Evolutionary conservation across 2,329 filamentous ascomycete genomes (phyloP), one percentile per base, ranked within the genome.

Genomic region (Tolypocladium paradoxum): DNA sequence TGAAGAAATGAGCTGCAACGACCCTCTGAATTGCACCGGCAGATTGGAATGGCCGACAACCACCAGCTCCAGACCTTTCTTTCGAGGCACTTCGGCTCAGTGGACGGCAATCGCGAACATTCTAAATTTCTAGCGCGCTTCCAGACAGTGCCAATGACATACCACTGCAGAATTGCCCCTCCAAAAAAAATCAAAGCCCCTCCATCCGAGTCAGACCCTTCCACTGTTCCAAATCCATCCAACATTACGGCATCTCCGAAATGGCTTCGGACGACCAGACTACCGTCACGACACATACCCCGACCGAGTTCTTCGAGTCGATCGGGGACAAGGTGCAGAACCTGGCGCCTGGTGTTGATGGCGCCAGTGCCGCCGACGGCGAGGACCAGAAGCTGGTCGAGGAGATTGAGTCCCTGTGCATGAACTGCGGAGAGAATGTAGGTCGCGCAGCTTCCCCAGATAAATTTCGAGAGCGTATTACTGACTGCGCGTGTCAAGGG

Each of bases 391-490:
- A 72, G 58, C 72, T 81, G 4, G 82, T 86, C 43, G 81, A 86
- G 58, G 79, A 85, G 70, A 84, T 85, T 56, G 87, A 91, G 70
- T 89, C 85, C 58, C 76, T 92, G 24, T 92, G 88, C 75, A 91
- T 92, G 88, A 90, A 89, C 74, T 92, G 88, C 71, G 81, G 84
- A 61, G 76, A 90, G 61, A 87, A 90, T 77, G 86, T 87, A 73
- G 63, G 75, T 67, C 29, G 24, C 50, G 22, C 47, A 6, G 6
- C 9, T 34, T 12, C n/a, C 22, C 35, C 20, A 49, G 9, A 43
- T 11, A n/a, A 27, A 4, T 4, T 3, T 8, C 36, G 11, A 35
- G 29, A 33, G 49, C 49, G 22, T 11, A 37, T 51, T 43, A 22
- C 16, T n/a, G 24, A 47, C 40, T 35, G 8, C 2, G 57, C 48